phyloP scores from a whole-genome alignment of 2,329 filamentous ascomycete genomes.

The Fusarium verrucosum region DNA sequence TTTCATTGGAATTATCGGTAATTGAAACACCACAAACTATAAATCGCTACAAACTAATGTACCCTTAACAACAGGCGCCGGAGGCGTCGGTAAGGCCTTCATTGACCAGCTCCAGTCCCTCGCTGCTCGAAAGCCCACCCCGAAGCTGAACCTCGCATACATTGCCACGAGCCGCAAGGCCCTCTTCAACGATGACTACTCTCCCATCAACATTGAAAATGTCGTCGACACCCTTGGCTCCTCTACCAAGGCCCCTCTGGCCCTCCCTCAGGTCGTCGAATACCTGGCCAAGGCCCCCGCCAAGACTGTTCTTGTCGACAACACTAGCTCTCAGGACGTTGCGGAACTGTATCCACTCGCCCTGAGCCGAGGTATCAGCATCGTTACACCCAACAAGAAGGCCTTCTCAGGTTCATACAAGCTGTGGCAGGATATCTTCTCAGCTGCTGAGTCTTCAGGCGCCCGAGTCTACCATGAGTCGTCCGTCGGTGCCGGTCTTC shows the following conservation, averaged over 20 bases:
- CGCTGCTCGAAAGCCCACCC: slow-evolving; percentile 70
- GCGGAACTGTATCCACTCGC: slow-evolving; percentile 85
- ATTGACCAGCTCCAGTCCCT: slow-evolving; percentile 80
- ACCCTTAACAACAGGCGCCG: slow-evolving; percentile 70
- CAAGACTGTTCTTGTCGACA: slow-evolving; percentile 88
- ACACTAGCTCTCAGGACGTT: slow-evolving; percentile 89
- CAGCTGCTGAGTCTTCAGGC: slow-evolving; percentile 72
- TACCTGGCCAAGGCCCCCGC: slow-evolving; percentile 82
- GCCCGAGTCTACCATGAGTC: slow-evolving; percentile 95
- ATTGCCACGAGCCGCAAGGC: slow-evolving; percentile 87
- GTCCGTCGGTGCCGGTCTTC: slow-evolving; percentile 90
- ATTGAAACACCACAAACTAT: neutral
- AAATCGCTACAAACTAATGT: slow-evolving; percentile 18
- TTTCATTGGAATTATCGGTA: slow-evolving; percentile 64
- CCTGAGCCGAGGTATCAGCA: slow-evolving; percentile 81
- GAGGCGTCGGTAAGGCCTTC: slow-evolving; percentile 93
- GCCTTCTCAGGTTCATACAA: slow-evolving; percentile 85
- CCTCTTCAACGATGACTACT: slow-evolving; percentile 78
- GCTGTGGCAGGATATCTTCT: slow-evolving; percentile 89
- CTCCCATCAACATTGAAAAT: slow-evolving; percentile 69
- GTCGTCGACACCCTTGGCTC: slow-evolving; percentile 70
- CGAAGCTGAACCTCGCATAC: slow-evolving; percentile 81
- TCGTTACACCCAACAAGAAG: slow-evolving; percentile 99
- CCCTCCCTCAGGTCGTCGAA: slow-evolving; percentile 74
- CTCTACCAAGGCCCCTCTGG: slow-evolving; percentile 71